Percentiles rank a stretch among this genome's conserved stretches.
Evolutionary conservation across 192 early-diverging fungal species (phyloP).

Genomic region (Powellomyces hirtus): DNA sequence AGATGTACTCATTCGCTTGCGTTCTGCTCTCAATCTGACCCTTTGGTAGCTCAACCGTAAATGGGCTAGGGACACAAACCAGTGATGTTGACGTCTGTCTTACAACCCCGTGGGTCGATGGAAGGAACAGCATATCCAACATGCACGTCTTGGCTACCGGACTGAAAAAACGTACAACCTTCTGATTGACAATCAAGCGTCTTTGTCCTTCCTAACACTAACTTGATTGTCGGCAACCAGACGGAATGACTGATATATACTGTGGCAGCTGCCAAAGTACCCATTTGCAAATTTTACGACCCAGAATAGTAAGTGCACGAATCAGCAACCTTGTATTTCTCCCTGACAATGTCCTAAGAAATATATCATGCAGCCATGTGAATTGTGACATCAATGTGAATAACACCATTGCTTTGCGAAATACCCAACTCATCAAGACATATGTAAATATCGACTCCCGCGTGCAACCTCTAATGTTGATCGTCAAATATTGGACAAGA

Average conservation of each 20-base stretch:
- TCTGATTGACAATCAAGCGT: not conserved
- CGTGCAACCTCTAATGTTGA: constrained; percentile 85
- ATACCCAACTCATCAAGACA: constrained; percentile 84
- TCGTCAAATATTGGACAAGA: constrained; percentile 93
- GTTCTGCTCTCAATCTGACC: not conserved
- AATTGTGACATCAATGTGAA: constrained; percentile 95
- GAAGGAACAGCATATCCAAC: constrained; percentile 58
- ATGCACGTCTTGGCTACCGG: constrained; percentile 70
- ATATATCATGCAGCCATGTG: constrained; percentile 47
- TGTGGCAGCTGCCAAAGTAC: constrained; percentile 84
- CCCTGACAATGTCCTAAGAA: not conserved
- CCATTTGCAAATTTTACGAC: constrained; percentile 90
- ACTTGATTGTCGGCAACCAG: too few relatives aligned
- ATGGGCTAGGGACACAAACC: constrained; percentile 76
- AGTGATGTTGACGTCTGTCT: constrained; percentile 94
- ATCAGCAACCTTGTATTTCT: not conserved
- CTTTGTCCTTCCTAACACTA: too few relatives aligned
- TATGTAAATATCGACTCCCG: constrained; percentile 86
- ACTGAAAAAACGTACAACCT: constrained; percentile 62
- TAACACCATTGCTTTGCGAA: constrained; percentile 84
- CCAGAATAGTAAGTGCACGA: constrained; percentile 71
- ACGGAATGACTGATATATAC: constrained; percentile 79
- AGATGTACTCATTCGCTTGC: not conserved
- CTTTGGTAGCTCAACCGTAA: constrained; percentile 71
- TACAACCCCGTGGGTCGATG: constrained; percentile 78